Conservation (phyloP, 2,329 filamentous ascomycete genomes). For the Penicillium griseofulvum region DNA sequence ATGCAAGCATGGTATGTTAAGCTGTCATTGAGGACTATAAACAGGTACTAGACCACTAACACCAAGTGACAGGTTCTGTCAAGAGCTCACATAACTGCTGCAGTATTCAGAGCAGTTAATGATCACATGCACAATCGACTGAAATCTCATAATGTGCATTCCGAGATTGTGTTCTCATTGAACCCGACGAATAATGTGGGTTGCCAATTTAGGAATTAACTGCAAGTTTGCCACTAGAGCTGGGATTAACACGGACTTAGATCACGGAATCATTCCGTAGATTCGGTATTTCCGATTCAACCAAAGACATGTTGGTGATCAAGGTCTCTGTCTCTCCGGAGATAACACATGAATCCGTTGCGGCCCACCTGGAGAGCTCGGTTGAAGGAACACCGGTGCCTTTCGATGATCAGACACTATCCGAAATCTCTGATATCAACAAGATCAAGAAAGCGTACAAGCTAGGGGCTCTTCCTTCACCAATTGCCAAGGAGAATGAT, state of each 20-base stretch:
- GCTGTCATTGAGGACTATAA: not conserved
- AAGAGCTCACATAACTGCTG: conserved; percentile 68
- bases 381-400: conserved; percentile 61
- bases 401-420: conserved; percentile 64
- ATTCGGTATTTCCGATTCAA: conserved; percentile 74
- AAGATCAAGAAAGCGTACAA: conserved; percentile 86
- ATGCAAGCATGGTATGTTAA: conserved; percentile 68
- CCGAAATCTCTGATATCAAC: conserved; percentile 59
- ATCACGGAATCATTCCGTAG: conserved; percentile 89
- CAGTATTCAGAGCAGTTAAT: conserved; percentile 73
- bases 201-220: conserved; percentile 9
- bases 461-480: conserved; percentile 60
- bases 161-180: conserved; percentile 78
- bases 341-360: conserved; percentile 49
- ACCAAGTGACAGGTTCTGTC: conserved; percentile 63
- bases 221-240: conserved; percentile 7
- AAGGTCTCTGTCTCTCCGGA: conserved; percentile 65
- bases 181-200: conserved; percentile 77
- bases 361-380: conserved; percentile 59
- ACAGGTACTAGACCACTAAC: conserved; percentile 9
- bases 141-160: conserved; percentile 82
- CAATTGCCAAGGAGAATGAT: conserved; percentile 19
- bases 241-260: conserved; percentile 46
- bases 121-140: conserved; percentile 60
- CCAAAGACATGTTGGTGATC: conserved; percentile 71